Evolutionary conservation across 108 stramenopile genomes (phyloP).

Genomic region (Fistulifera solaris): DNA sequence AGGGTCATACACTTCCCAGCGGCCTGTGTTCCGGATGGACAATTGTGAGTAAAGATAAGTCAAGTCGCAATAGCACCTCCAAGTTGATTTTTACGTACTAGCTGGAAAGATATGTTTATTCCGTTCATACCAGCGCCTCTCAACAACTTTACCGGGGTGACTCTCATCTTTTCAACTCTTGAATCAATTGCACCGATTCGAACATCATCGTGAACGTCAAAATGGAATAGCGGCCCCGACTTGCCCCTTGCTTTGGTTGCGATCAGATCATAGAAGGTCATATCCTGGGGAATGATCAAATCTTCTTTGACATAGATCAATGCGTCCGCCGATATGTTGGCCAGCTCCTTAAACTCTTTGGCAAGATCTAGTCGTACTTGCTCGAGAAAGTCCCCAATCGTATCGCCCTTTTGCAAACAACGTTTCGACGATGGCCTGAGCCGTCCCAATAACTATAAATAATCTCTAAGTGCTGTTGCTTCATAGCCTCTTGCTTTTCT

Average conservation of each 20-base stretch:
- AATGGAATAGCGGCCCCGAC: constrained; percentile 93
- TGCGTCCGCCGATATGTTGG: constrained; percentile 63
- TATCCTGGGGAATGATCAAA: constrained; percentile 91
- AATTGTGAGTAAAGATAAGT: too few relatives aligned
- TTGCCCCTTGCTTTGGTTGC: constrained; percentile 92
- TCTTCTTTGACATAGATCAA: constrained; percentile 98
- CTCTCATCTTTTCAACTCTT: constrained; percentile 92
- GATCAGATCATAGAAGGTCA: constrained; percentile 96
- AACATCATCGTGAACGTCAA: constrained; percentile 95
- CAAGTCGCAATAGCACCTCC: too few relatives aligned
- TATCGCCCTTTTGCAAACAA: constrained; percentile 78
- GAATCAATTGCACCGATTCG: constrained; percentile 75
- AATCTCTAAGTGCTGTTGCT: constrained; percentile 80
- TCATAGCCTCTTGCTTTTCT: constrained; percentile 61
- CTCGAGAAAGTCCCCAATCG: constrained; percentile 86
- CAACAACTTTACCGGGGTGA: constrained; percentile 95
- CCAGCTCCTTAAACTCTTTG: constrained; percentile 80
- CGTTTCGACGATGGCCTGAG: constrained; percentile 80
- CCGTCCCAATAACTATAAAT: constrained; percentile 98
- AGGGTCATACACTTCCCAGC: constrained; percentile 96
- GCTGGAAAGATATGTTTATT: constrained; percentile 99
- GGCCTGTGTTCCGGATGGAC: constrained; percentile 1
- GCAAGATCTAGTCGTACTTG: constrained; percentile 64
- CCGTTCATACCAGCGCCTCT: constrained; percentile 91
- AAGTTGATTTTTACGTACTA: constrained; percentile 6